Conservation (phyloP, 163 green algal genomes). For the Chlamydomonas reinhardtii region DNA sequence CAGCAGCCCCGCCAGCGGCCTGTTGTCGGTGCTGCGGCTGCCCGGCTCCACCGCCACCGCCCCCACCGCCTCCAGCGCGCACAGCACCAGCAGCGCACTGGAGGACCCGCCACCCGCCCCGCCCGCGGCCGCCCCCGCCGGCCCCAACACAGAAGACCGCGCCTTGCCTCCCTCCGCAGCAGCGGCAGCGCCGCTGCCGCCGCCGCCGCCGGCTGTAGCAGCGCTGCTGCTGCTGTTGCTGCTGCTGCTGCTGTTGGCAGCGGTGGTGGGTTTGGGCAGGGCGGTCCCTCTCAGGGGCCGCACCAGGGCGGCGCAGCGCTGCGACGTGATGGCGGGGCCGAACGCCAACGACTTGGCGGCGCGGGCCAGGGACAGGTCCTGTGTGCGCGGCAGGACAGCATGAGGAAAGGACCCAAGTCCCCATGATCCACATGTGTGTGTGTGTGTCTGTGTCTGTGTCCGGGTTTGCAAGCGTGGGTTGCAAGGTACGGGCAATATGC, state of each 20-base stretch:
- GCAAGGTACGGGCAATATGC: too few species aligned
- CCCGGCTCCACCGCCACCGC: slow-evolving; percentile 51
- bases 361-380: slow-evolving; percentile 61
- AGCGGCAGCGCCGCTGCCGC: too few species aligned
- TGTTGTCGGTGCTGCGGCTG: slow-evolving; percentile 40
- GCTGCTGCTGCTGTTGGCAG: neutral
- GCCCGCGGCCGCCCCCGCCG: neutral
- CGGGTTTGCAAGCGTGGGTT: too few species aligned
- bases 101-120: neutral
- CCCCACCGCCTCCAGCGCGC: slow-evolving; percentile 41
- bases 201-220: neutral
- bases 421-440: too few species aligned
- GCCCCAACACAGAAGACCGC: neutral
- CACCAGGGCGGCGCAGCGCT: slow-evolving; percentile 30
- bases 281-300: neutral
- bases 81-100: slow-evolving; percentile 18
- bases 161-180: neutral
- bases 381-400: too few species aligned
- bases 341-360: slow-evolving; percentile 75
- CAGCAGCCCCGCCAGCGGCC: slow-evolving; percentile 32
- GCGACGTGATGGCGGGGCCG: slow-evolving; percentile 38
- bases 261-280: too few species aligned
- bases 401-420: too few species aligned
- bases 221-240: neutral
- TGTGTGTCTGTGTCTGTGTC: too few species aligned